A percentile compares a stretch with the other conserved stretches of the same genome.
Evolutionary conservation across 1,284 basidiomycete species (phyloP).

Genomic region (Stereum hirsutum): DNA sequence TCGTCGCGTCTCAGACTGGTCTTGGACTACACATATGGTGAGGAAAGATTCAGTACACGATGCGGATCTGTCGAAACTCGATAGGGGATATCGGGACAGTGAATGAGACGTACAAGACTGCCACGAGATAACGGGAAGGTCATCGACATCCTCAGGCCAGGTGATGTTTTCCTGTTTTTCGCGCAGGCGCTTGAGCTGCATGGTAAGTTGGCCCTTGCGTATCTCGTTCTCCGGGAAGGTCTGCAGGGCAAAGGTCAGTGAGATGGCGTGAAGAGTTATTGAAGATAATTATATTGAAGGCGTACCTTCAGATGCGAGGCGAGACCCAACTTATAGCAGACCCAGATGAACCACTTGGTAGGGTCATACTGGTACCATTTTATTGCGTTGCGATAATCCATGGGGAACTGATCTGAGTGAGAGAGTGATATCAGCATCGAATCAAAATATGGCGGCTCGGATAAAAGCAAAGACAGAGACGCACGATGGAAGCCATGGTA

Average conservation of each 20-base stretch:
- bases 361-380: slow-evolving; percentile 66
- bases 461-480: no score
- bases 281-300: background rate
- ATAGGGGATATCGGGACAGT: background rate
- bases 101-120: slow-evolving; percentile 51
- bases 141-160: slow-evolving; percentile 60
- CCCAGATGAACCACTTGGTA: slow-evolving; percentile 78
- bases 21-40: slow-evolving; percentile 40
- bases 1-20: slow-evolving; percentile 66
- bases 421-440: no score
- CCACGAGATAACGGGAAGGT: slow-evolving; percentile 77
- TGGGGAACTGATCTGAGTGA: slow-evolving; percentile 86
- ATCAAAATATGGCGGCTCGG: no score
- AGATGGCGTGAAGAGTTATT: background rate
- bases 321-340: slow-evolving; percentile 53
- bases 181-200: slow-evolving; percentile 75
- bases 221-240: slow-evolving; percentile 83
- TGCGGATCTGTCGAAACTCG: no score
- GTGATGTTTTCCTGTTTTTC: slow-evolving; percentile 50
- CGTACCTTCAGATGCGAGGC: slow-evolving; percentile 65
- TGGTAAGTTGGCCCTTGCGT: slow-evolving; percentile 73
- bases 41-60: background rate
- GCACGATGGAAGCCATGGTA: slow-evolving; percentile 92
- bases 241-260: background rate
- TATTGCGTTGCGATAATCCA: slow-evolving; percentile 73